Conservation (phyloP, 176 grass and related monocot genomes). For the Rhynchospora tenuis region DNA sequence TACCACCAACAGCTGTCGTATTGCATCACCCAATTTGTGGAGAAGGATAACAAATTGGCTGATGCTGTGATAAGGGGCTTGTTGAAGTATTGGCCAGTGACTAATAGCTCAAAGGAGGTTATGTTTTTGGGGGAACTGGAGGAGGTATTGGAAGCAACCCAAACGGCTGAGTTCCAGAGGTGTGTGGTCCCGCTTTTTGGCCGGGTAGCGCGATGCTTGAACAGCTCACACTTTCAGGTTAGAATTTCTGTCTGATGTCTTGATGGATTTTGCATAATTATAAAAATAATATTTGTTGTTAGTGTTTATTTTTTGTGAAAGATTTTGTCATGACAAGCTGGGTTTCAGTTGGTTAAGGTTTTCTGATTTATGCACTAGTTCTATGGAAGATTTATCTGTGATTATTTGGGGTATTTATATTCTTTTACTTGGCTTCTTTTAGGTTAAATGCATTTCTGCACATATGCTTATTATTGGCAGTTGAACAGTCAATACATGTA, state of each 20-base stretch:
- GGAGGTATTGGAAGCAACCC: constrained; percentile 90
- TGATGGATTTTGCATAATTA: constrained; percentile 21
- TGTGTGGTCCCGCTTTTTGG: constrained; percentile 81
- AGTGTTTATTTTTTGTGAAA: background rate
- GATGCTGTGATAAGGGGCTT: constrained; percentile 89
- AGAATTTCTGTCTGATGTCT: constrained; percentile 17
- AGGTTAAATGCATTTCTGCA: background rate
- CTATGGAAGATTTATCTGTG: background rate
- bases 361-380: background rate
- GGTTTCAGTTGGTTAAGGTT: background rate
- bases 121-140: constrained; percentile 98
- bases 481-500: background rate
- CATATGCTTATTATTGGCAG: background rate
- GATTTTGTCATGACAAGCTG: background rate
- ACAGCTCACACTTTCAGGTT: constrained; percentile 94
- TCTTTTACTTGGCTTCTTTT: background rate
- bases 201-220: constrained; percentile 73
- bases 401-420: background rate
- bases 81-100: constrained; percentile 97
- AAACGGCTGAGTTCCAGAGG: constrained; percentile 81
- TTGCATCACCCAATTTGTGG: constrained; percentile 92
- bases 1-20: constrained; percentile 95
- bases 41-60: constrained; percentile 96
- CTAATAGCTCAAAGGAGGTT: constrained; percentile 97
- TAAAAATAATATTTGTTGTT: constrained; percentile 9